Conservation (phyloP, 371 early-diverging fungal genomes). For the Rhizomucor pusillus region DNA sequence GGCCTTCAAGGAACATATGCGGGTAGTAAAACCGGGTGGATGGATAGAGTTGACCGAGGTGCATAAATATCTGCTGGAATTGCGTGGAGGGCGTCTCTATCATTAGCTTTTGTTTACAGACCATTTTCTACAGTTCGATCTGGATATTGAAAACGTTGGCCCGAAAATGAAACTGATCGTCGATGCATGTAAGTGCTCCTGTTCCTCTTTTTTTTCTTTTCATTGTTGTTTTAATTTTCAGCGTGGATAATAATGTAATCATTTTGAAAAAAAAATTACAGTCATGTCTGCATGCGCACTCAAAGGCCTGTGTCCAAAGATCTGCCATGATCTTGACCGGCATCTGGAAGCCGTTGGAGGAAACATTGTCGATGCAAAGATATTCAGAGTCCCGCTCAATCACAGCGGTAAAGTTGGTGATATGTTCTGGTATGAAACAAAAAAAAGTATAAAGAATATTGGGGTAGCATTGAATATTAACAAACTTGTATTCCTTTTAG, state of each 20-base stretch:
- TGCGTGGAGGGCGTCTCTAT: neutral
- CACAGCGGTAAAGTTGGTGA: constrained; percentile 11
- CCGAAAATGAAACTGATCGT: constrained; percentile 1
- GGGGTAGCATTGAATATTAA: too few relatives aligned
- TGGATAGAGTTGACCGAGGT: constrained; percentile 20
- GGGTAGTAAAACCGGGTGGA: constrained; percentile 19
- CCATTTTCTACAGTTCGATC: neutral
- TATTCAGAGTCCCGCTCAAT: constrained; percentile 14
- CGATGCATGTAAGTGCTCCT: neutral
- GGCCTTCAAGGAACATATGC: constrained; percentile 13
- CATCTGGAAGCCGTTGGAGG: neutral
- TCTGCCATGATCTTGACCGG: constrained; percentile 1
- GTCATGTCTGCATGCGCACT: constrained; percentile 1
- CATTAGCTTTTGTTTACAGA: neutral
- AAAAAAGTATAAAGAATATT: too few relatives aligned
- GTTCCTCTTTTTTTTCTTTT: too few relatives aligned
- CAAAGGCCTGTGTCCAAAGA: neutral
- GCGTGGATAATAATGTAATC: neutral
- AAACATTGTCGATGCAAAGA: neutral
- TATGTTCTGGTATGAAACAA: constrained; percentile 16
- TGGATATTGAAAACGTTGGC: constrained; percentile 7
- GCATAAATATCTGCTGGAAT: neutral
- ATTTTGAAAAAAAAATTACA: constrained; percentile 6
- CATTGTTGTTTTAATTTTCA: too few relatives aligned
- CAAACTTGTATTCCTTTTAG: too few relatives aligned